Evolutionary conservation across 345 rosid species (phyloP).

Genomic region (Sonneratia caseolaris): DNA sequence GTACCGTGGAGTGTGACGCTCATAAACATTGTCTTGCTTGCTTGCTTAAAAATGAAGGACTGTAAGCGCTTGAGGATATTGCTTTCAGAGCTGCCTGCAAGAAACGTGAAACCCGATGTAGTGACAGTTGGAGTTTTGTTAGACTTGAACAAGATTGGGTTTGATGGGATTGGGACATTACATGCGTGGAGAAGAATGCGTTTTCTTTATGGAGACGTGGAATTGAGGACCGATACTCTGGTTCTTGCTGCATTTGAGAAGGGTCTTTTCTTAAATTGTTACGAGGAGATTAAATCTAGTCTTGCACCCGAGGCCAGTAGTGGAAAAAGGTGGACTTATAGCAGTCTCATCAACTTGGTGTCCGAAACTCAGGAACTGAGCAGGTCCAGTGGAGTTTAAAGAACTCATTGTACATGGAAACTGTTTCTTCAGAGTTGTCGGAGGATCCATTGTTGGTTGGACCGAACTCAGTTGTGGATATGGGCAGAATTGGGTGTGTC

Average conservation of each 20-base stretch:
- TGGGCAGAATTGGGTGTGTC: background rate
- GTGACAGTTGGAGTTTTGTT: conserved; percentile 53
- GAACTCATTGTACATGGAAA: background rate
- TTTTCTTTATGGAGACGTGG: conserved; percentile 36
- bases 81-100: conserved; percentile 20
- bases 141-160: conserved; percentile 32
- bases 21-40: conserved; percentile 38
- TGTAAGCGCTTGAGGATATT: conserved; percentile 29
- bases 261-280: conserved; percentile 40
- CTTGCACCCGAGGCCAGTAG: conserved; percentile 24
- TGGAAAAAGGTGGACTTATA: conserved; percentile 34
- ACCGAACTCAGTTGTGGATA: background rate
- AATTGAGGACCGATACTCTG: conserved; percentile 45
- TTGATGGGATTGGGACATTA: conserved; percentile 26
- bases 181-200: conserved; percentile 45
- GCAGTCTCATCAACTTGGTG: conserved; percentile 36
- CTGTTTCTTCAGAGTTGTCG: background rate
- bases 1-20: conserved; percentile 41
- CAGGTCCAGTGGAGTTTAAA: background rate
- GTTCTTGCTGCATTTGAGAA: conserved; percentile 50
- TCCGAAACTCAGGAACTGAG: conserved; percentile 6
- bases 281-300: conserved; percentile 31
- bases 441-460: background rate
- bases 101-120: conserved; percentile 46
- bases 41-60: conserved; percentile 48